Evolutionary conservation across 2,329 filamentous ascomycete species (phyloP), one percentile per base, ranked within the genome.

Genomic region (Passalora sequoiae): DNA sequence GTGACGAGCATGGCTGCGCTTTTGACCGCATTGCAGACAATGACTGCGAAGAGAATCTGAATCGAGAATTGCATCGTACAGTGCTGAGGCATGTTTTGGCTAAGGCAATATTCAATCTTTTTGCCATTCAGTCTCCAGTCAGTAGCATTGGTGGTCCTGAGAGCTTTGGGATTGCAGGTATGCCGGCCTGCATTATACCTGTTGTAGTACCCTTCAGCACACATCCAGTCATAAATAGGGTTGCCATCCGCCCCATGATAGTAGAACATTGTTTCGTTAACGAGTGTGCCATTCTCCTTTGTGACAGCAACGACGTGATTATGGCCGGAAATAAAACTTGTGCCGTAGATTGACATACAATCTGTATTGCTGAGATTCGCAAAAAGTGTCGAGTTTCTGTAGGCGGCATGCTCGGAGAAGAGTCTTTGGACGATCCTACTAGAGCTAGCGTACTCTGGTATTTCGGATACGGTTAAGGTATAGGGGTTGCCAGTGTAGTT

Each of bases 41-140:
- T 46, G 9, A 52, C 51, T 4, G 40, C 44, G 21, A 44, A 24
- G 6, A 51, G 39, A 10, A 54, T 31, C 9, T 43, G 40, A 3
- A 47, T 12, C 6, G 46, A 47, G 41, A 54, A 50, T 20, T 49
- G 43, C 25, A 51, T n/a, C 13, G 38, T 30, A 31, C 49, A 54
- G n/a, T 44, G 41, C 25, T 31, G 13, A 3, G 31, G 36, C 5
- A 6, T 32, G 21, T 37, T 25, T 21, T 39, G 33, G 27, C 40
- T 39, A 6, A 54, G 39, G 16, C 51, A 54, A 21, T 51, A 51
- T 25, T 54, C 51, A 16, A 54, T 48, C 28, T 37, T 45, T 13
- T 39, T 38, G 0, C 42, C 44, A 15, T 41, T 31, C 9, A 52
- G 12, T 9, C 15, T 48, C 47, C 49, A 54, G 21, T 40, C 30